Evolutionary conservation across 192 early-diverging fungal genomes (phyloP), one percentile per base, ranked within the genome.

Genomic region (Backusella luteola): DNA sequence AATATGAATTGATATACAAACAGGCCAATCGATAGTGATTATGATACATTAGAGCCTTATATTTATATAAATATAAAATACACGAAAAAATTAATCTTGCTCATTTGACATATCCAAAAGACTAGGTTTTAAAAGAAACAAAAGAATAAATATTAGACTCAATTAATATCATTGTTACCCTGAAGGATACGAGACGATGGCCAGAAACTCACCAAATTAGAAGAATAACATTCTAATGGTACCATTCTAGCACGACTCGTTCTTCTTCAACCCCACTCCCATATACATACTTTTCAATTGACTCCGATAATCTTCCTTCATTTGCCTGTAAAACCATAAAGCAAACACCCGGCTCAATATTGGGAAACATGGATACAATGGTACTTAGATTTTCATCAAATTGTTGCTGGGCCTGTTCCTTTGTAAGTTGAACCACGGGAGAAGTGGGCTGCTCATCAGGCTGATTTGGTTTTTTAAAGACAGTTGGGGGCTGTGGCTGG

Each of bases 301-400:
- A 84, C 3, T 68, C 73, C 46, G 73, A 73, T 15, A 89, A 59
- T 11, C 77, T 63, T 17, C 91, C 90, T 26, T 89, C 84, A 76
- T 90, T 94, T 35, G 89, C 90, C 78, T 93, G 91, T 32, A 94
- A 85, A 19, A 94, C 87, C 74, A 91, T 87, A 74, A 89, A 88
- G 41, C 91, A 90, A 4, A 94, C 90, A 52, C 90, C 88, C 11
- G 83, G 82, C 23, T 94, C 93, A 26, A 92, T 87, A 75, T 91
- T 89, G 21, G 92, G 90, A 67, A 94, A 94, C 90, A 94, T 94
- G 36, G 89, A 84, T 29, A 84, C 79, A 68, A 93, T 82, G 11
- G 87, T 83, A 11, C 77, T 82, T 26, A 94, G 56, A 19, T 87
- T 86, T 15, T 87, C 79, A 36, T 85, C 76, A 80, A 89, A 93